A percentile compares a stretch with the other conserved stretches of the same genome.
These are phyloP conservation scores for Penicillium sp. DNA, from an alignment of 2,329 filamentous ascomycete genomes.

Conservation along the genomic window DNA sequence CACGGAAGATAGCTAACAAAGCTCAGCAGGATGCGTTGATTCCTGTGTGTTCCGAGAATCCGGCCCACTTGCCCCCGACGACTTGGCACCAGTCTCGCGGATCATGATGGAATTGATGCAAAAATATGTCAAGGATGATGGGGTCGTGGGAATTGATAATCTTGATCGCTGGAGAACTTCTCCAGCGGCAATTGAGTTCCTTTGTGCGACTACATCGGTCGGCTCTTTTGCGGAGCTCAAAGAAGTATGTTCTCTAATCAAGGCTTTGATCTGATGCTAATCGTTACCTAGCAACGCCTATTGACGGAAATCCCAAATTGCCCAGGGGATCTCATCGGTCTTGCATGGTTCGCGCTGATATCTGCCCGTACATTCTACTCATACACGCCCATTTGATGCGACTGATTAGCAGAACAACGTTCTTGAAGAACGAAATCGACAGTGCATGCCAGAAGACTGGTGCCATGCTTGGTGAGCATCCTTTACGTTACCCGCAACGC, in stretches of 20 bases:
- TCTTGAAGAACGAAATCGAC: constrained; percentile 18
- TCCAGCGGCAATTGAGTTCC: constrained; percentile 36
- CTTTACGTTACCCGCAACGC: not conserved
- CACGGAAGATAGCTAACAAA: not conserved
- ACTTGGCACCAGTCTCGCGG: constrained; percentile 17
- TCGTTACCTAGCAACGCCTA: constrained; percentile 15
- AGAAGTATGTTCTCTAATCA: constrained; percentile 6
- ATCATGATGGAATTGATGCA: constrained; percentile 41
- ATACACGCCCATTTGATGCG: not conserved
- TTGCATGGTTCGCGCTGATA: constrained; percentile 25
- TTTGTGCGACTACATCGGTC: constrained; percentile 24
- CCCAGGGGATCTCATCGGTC: constrained; percentile 19
- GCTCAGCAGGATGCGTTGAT: not conserved
- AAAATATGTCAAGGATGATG: constrained; percentile 40
- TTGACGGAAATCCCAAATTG: constrained; percentile 20
- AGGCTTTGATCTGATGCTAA: constrained; percentile 19
- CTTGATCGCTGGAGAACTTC: constrained; percentile 34
- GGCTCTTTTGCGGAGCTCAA: constrained; percentile 18
- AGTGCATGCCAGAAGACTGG: not conserved
- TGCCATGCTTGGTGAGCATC: not conserved
- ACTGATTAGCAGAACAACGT: not conserved
- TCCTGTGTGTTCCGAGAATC: not conserved
- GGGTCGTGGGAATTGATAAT: constrained; percentile 37
- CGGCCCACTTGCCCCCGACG: not conserved
- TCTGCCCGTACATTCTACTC: constrained; percentile 21